Conservation (phyloP, 2,329 filamentous ascomycete genomes). For the Penicillium sp. region DNA sequence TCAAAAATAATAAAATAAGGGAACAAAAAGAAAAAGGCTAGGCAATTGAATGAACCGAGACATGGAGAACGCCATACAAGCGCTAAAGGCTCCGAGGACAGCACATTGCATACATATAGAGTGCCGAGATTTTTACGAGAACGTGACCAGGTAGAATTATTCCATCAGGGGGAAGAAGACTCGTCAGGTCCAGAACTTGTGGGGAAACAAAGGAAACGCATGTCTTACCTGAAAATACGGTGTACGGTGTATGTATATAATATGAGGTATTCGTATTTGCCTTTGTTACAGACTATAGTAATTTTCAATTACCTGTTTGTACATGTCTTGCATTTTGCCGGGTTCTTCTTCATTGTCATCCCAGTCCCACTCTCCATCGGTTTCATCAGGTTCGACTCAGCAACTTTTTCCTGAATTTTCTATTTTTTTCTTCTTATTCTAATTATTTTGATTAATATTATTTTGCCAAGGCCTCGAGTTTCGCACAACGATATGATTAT, state of each 20-base stretch:
- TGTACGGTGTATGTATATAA: background rate
- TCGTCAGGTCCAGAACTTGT: slow-evolving; percentile 6
- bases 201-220: background rate
- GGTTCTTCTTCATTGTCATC: background rate
- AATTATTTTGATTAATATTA: background rate
- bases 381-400: background rate
- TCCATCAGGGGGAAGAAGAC: background rate
- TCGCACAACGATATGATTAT: slow-evolving; percentile 3
- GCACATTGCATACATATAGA: background rate
- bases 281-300: background rate
- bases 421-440: background rate
- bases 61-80: slow-evolving; percentile 2
- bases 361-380: background rate
- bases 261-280: background rate
- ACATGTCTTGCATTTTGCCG: background rate
- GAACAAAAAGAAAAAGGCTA: background rate
- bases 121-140: slow-evolving; percentile 1
- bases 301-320: background rate
- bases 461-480: slow-evolving; percentile 4
- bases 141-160: background rate
- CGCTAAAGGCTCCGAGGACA: slow-evolving; percentile 9
- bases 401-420: background rate
- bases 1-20: background rate
- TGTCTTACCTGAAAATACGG: background rate
- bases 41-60: slow-evolving; percentile 3